Conservation (phyloP, 2,329 filamentous ascomycete species). For the Calonectria pteridis region DNA sequence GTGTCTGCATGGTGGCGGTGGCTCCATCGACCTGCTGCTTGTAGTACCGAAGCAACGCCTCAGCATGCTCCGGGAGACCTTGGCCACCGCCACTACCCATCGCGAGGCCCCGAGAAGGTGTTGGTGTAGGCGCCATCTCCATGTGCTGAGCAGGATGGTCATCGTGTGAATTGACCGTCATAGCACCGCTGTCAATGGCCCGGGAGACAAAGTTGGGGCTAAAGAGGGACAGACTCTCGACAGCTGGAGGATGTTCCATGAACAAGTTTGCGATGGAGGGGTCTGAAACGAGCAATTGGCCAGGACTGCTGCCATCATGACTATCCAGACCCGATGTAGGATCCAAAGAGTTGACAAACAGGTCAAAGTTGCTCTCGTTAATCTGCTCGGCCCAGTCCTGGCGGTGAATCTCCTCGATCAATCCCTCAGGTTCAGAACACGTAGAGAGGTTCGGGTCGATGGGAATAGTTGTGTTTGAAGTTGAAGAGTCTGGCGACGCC, state of each 20-base stretch:
- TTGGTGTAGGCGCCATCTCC: not conserved
- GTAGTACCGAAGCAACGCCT: slow-evolving; percentile 46
- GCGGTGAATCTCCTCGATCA: slow-evolving; percentile 38
- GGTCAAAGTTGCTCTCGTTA: slow-evolving; percentile 33
- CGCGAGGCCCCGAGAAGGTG: slow-evolving; percentile 3
- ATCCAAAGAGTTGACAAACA: slow-evolving; percentile 36
- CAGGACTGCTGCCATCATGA: slow-evolving; percentile 4
- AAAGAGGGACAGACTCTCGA: slow-evolving; percentile 36
- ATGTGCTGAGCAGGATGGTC: not conserved
- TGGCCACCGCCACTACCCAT: not conserved
- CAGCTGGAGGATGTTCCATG: slow-evolving; percentile 36
- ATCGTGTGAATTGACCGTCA: not conserved
- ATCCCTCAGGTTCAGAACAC: slow-evolving; percentile 32
- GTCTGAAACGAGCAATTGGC: slow-evolving; percentile 29
- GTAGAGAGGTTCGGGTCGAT: slow-evolving; percentile 26
- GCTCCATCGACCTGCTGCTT: slow-evolving; percentile 44
- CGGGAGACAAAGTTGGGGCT: slow-evolving; percentile 40
- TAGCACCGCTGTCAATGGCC: slow-evolving; percentile 31
- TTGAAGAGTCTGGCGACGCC: slow-evolving; percentile 9
- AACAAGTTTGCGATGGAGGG: slow-evolving; percentile 32
- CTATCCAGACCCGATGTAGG: slow-evolving; percentile 15
- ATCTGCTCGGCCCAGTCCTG: slow-evolving; percentile 40
- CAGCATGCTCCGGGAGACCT: slow-evolving; percentile 39
- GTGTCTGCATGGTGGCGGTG: slow-evolving; percentile 42
- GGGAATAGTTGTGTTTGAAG: slow-evolving; percentile 25